Base-by-base conservation (phyloP, 2,329 filamentous ascomycete species). In the Eutypa lata region DNA sequence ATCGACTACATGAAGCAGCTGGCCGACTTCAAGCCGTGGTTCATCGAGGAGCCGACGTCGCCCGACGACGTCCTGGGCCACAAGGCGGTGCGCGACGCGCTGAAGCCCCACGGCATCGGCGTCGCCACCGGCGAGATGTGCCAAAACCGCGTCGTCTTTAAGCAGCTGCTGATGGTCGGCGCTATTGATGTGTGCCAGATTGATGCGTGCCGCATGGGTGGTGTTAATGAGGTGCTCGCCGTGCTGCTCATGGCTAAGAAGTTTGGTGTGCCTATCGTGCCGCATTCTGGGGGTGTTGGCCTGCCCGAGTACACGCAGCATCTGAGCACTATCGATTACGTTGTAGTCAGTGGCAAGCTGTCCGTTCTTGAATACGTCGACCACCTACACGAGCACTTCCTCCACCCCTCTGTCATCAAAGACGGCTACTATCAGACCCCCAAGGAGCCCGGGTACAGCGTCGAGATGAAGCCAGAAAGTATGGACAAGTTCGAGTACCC, bases 111-210 rank as follows among this genome's bases (percentile, higher is more conserved):
- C 66, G 83, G 82, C 53, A 90, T 96, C 63, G 90, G 90, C 53
- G 91, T 96, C 5, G 91, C 91, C 7, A 96, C 91, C 0, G 91
- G 91, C 57, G 91, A 96, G 76, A 95, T 96, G 90, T 94, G 90
- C 76, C 91, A 96, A 76, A 96, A 96, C 77, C 86, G 91, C 38
- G 89, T 96, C 59, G 84, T 96, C 65, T 96, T 96, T 83, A 96
- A 96, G 80, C 91, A 96, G 73, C 82, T 96, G 55, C 81, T 96
- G 49, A 83, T 87, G 68, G 78, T 84, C 2, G 88, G 88, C 48
- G 90, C 91, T 55, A 90, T 96, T 62, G 91, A 94, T 65, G 84
- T 96, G 19, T 91, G 90, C 69, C 91, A 96, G 72, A 89, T 94
- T 62, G 91, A 96, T 64, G 91, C 91, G 3, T 96, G 91, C 76